These are phyloP conservation scores for Wickerhamomyces sydowiorum DNA, from an alignment of 805 yeast genomes.

Conservation along the genomic window DNA sequence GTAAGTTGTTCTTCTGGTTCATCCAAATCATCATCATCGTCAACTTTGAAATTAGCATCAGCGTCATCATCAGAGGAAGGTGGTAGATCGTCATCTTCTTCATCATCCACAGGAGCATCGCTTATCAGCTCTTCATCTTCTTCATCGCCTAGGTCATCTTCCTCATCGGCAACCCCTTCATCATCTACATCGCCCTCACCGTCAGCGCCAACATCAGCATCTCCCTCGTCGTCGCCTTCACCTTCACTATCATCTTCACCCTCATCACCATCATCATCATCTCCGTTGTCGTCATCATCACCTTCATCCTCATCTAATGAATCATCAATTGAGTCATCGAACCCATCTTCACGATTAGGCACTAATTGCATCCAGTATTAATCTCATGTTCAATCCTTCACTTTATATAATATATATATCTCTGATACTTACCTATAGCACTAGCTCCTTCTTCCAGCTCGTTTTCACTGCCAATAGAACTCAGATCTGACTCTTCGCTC, in stretches of 20 bases:
- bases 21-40: slow-evolving; percentile 10
- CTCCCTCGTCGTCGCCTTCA: slow-evolving; percentile 13
- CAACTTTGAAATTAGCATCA: slow-evolving; percentile 9
- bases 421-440: not conserved
- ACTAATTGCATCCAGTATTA: too few relatives aligned
- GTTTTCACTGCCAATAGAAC: not conserved
- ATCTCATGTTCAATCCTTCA: too few relatives aligned
- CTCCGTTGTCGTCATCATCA: slow-evolving; percentile 2
- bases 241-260: slow-evolving; percentile 7
- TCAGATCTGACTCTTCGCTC: slow-evolving; percentile 3
- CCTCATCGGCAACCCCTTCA: slow-evolving; percentile 7
- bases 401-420: not conserved
- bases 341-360: not conserved
- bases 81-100: slow-evolving; percentile 1
- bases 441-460: not conserved
- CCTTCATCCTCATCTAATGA: slow-evolving; percentile 1
- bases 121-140: not conserved
- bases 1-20: slow-evolving; percentile 3
- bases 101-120: not conserved
- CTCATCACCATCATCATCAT: slow-evolving; percentile 9
- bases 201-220: slow-evolving; percentile 12
- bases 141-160: not conserved
- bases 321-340: not conserved
- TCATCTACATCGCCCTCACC: slow-evolving; percentile 12
- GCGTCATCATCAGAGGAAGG: slow-evolving; percentile 11